Conservation (phyloP, 257 asterid genomes). For the Capsicum baccatum region DNA sequence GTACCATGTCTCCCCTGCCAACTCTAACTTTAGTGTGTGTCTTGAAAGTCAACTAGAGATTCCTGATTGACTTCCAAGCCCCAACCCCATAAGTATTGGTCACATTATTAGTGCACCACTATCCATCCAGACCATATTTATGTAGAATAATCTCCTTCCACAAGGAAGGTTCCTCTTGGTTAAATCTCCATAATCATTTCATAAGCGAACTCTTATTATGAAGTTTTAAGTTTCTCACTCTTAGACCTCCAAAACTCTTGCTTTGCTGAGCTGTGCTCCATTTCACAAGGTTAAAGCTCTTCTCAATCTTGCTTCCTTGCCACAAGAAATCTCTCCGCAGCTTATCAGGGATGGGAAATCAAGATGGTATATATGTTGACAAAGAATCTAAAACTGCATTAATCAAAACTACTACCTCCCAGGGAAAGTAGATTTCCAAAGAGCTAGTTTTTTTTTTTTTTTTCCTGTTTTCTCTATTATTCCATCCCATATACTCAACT, state of each 20-base stretch:
- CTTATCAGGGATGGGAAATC: neutral
- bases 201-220: neutral
- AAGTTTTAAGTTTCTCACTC: neutral
- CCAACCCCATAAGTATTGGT: too few relatives aligned
- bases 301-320: too few relatives aligned
- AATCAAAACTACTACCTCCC: neutral
- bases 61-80: too few relatives aligned
- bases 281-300: neutral
- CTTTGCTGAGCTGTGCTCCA: neutral
- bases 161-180: neutral
- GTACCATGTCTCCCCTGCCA: neutral
- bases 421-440: neutral
- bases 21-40: too few relatives aligned
- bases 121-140: too few relatives aligned
- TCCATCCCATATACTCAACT: too few relatives aligned
- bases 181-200: neutral
- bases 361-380: neutral
- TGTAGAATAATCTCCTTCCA: neutral
- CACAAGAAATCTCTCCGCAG: neutral
- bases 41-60: too few relatives aligned
- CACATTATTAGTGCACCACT: too few relatives aligned
- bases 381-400: neutral
- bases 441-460: neutral
- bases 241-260: neutral
- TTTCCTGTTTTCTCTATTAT: too few relatives aligned